phyloP scores from a whole-genome alignment of 1,284 basidiomycete species.

The Anthracocystis panici-leucophaei region DNA sequence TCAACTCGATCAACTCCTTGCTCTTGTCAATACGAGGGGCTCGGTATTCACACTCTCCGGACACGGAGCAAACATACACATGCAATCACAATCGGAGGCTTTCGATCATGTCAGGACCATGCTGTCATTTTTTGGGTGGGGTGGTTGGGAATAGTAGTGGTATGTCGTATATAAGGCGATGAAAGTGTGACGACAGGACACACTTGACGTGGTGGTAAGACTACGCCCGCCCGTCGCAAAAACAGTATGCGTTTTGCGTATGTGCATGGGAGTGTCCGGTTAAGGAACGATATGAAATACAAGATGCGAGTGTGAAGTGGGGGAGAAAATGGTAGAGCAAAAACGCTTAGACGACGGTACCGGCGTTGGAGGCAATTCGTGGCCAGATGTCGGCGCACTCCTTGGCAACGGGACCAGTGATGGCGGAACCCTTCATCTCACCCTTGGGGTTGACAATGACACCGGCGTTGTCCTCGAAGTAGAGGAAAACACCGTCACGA shows the following conservation, averaged over 20 bases:
- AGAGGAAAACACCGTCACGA: conserved; percentile 97
- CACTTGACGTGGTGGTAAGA: conserved; percentile 18
- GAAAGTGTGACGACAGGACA: conserved; percentile 43
- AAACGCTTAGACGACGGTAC: conserved; percentile 84
- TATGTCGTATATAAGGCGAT: conserved; percentile 39
- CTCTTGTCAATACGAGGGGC: conserved; percentile 3
- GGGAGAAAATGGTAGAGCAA: background rate
- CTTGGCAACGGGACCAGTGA: conserved; percentile 97
- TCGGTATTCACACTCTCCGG: background rate
- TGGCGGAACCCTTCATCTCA: conserved; percentile 97
- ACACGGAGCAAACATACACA: background rate
- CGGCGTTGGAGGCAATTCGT: conserved; percentile 95
- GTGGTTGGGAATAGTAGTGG: conserved; percentile 11
- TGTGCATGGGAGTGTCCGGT: conserved; percentile 14
- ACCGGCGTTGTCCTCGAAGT: conserved; percentile 83
- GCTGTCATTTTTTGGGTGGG: conserved; percentile 47
- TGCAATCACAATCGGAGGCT: background rate
- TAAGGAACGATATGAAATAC: conserved; percentile 40
- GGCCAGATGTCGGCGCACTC: conserved; percentile 99
- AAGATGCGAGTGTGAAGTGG: conserved; percentile 19
- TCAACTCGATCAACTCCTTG: background rate
- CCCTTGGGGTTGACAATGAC: conserved; percentile 87
- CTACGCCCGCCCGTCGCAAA: conserved; percentile 29
- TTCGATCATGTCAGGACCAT: conserved; percentile 45
- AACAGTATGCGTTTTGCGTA: conserved; percentile 22